Evolutionary conservation across 805 yeast species (phyloP).

Genomic region (Candida dendrica): DNA sequence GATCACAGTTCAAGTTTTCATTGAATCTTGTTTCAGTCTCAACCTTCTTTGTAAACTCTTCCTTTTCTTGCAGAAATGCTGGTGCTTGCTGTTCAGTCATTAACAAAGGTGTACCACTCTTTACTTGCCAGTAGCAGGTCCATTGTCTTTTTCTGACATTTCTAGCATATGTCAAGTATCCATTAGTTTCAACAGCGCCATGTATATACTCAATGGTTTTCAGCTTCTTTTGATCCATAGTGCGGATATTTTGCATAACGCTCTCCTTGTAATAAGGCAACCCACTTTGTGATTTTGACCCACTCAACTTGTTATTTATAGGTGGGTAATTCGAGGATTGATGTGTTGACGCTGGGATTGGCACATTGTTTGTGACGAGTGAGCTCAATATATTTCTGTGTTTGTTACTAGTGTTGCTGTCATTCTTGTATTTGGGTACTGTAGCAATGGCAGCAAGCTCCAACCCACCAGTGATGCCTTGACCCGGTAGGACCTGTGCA

Average conservation of each 20-base stretch:
- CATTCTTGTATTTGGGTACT: conserved; percentile 17
- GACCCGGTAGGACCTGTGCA: conserved; percentile 21
- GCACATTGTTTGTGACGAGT: conserved; percentile 4
- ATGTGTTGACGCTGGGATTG: conserved; percentile 3
- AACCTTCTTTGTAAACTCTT: conserved; percentile 23
- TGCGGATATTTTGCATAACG: conserved; percentile 21
- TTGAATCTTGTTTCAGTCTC: conserved; percentile 27
- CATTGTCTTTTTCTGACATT: conserved; percentile 37
- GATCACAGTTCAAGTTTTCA: conserved; percentile 33
- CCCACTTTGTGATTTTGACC: conserved; percentile 29
- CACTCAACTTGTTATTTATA: conserved; percentile 9
- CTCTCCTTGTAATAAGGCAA: conserved; percentile 32
- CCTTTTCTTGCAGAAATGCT: conserved; percentile 21
- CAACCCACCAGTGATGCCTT: conserved; percentile 22
- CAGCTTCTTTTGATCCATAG: conserved; percentile 28
- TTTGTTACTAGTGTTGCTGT: conserved; percentile 2
- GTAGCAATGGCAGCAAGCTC: conserved; percentile 17
- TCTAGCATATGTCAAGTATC: conserved; percentile 35
- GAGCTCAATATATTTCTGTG: conserved; percentile 10
- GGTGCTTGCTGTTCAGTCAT: conserved; percentile 18
- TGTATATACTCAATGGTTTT: conserved; percentile 43
- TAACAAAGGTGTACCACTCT: conserved; percentile 32
- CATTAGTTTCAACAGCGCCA: conserved; percentile 39
- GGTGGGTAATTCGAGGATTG: conserved; percentile 20
- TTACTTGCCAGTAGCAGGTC: conserved; percentile 39